A percentile compares a stretch with the other conserved stretches of the same genome.
These are phyloP conservation scores for Pleomassaria siparia DNA, from an alignment of 2,329 filamentous ascomycete species.

Conservation along the genomic window DNA sequence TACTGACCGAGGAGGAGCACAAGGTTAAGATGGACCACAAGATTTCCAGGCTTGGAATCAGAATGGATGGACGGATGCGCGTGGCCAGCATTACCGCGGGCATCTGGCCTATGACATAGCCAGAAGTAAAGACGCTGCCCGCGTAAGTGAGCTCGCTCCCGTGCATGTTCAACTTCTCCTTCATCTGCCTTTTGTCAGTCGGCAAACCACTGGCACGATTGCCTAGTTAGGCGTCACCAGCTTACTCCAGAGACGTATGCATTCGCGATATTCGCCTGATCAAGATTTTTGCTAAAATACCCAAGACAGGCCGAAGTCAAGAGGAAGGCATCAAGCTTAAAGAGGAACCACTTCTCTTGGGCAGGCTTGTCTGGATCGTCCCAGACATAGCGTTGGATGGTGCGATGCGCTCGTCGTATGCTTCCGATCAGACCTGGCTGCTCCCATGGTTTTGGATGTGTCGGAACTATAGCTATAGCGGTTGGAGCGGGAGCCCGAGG, in stretches of 20 bases:
- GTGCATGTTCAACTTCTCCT: slow-evolving; percentile 30
- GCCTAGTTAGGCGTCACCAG: slow-evolving; percentile 6
- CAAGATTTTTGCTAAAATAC: slow-evolving; percentile 31
- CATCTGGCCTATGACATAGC: slow-evolving; percentile 33
- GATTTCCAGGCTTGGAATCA: slow-evolving; percentile 39
- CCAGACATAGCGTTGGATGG: slow-evolving; percentile 22
- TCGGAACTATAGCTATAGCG: no score
- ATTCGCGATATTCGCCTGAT: slow-evolving; percentile 31
- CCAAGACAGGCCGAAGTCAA: slow-evolving; percentile 26
- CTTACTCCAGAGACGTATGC: slow-evolving; percentile 34
- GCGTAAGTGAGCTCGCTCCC: slow-evolving; percentile 36
- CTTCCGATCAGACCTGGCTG: slow-evolving; percentile 16
- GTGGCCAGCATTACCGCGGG: slow-evolving; percentile 31
- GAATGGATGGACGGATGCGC: slow-evolving; percentile 24
- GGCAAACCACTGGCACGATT: not conserved
- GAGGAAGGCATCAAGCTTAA: slow-evolving; percentile 33
- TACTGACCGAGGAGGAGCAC: not conserved
- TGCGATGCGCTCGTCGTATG: slow-evolving; percentile 14
- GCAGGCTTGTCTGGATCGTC: slow-evolving; percentile 20
- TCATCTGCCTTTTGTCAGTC: slow-evolving; percentile 21
- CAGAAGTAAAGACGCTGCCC: slow-evolving; percentile 30
- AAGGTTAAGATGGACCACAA: slow-evolving; percentile 4
- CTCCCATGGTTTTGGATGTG: slow-evolving; percentile 12
- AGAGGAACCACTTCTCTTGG: slow-evolving; percentile 28
- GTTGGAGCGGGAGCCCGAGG: not conserved